These are phyloP conservation scores for Cryptomeria japonica DNA, from an alignment of 75 land plant genomes.

Conservation along the genomic window DNA sequence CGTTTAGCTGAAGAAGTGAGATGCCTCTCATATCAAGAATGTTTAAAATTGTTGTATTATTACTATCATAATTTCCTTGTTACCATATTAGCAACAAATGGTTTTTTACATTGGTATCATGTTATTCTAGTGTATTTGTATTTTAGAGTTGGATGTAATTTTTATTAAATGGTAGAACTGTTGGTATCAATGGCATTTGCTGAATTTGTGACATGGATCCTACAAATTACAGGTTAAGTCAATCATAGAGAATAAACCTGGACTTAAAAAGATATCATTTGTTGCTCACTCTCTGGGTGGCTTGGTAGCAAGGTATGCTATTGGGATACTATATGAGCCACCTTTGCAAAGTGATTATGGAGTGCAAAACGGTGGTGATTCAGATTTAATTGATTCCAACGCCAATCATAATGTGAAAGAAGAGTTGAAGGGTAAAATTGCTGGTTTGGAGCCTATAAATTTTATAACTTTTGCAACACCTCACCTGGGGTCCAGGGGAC, in stretches of 20 bases:
- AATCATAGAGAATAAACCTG: slow-evolving; percentile 45
- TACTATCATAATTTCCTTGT: background rate
- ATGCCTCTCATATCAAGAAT: slow-evolving; percentile 2
- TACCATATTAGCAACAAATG: background rate
- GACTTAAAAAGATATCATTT: slow-evolving; percentile 75
- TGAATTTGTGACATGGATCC: background rate
- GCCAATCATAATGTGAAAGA: slow-evolving; percentile 15
- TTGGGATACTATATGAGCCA: slow-evolving; percentile 63
- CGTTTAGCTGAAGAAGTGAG: slow-evolving; percentile 86
- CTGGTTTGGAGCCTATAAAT: slow-evolving; percentile 83
- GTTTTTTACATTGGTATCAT: background rate
- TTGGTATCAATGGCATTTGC: background rate
- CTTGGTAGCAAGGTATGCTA: slow-evolving; percentile 81
- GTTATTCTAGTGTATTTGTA: background rate
- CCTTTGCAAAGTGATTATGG: background rate
- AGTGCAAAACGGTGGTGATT: slow-evolving; percentile 12
- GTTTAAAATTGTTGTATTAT: background rate
- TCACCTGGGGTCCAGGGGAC: slow-evolving; percentile 83
- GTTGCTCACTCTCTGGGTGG: slow-evolving; percentile 87
- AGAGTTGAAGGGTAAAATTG: slow-evolving; percentile 51
- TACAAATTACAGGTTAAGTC: slow-evolving; percentile 46
- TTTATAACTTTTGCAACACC: slow-evolving; percentile 95
- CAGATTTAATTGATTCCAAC: background rate
- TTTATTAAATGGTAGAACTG: background rate
- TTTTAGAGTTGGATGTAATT: background rate